Base-by-base conservation (phyloP, 106 monocot genomes). In the Alisma plantagoaquatica region DNA sequence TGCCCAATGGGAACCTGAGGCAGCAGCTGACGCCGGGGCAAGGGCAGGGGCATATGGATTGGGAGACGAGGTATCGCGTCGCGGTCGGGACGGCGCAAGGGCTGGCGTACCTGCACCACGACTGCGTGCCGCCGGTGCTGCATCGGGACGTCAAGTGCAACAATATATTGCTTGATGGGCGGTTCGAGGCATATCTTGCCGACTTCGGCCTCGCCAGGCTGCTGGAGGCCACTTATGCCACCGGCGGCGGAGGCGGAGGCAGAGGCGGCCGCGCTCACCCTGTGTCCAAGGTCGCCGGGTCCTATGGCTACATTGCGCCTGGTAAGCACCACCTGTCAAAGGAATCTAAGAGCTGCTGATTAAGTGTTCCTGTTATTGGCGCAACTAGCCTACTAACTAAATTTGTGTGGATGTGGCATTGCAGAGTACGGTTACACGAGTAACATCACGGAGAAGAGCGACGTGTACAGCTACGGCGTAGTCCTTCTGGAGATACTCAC, bases 281-380 rank as follows among this genome's bases (percentile, higher is more conserved):
- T 14, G 78, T 85, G 78, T 90, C 98, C 15, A 71, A 76, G 25
- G 35, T 90, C 31, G 89, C 90, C 21, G 98, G 90, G 20, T 98
- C 98, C 23, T 98, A 85, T 57, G 98, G 98, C 19, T 98, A 98
- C 74, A 98, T 98, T 47, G 98, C 90, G 51, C 98, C 85, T 77
- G 98, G 96, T 62, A 85, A 76, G 78, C 53, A 22, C 10, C 2
- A 10, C 43, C 17, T n/a, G n/a, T n/a, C n/a, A n/a, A n/a, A n/a
- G n/a, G n/a, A n/a, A n/a, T n/a, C n/a, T n/a, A n/a, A n/a, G n/a
- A n/a, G n/a, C n/a, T n/a, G n/a, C n/a, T n/a, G n/a, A n/a, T n/a
- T n/a, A n/a, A n/a, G n/a, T n/a, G n/a, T n/a, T n/a, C n/a, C n/a
- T n/a, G n/a, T n/a, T n/a, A n/a, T n/a, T n/a, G n/a, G n/a, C n/a